Evolutionary conservation across 768 basidiomycete genomes (phyloP), one percentile per base, ranked within the genome.

Genomic region (Lentinula guzmanii): DNA sequence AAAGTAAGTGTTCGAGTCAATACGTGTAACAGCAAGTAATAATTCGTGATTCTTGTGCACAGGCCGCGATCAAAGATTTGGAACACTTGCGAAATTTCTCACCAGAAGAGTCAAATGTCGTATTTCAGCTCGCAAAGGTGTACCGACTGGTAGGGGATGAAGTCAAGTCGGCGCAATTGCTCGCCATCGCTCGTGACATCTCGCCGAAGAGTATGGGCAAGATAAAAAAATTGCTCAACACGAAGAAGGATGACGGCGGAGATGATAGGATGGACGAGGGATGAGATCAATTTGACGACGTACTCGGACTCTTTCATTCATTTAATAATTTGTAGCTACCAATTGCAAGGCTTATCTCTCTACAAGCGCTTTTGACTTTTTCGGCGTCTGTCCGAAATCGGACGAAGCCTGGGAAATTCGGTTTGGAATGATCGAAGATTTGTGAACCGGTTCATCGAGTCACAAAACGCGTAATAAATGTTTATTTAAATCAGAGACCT

Each of bases 71-170:
- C 48, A 72, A 81, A 63, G 92, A 95, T 72, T 81, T 98, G 70
- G 87, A 93, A 74, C 77, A 79, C 63, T 83, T 99, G 57, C 83
- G 87, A 66, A 86, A 85, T 71, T 78, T 85, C 64, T 91, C 95
- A 39, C 96, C 96, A 6, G 93, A 95, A 70, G 97, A 99, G 78
- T 90, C 95, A 58, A 98, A 98, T 76, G 91, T 98, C 61, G 86
- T 95, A 62, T 97, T 97, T 83, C 89, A 98, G 74, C 85, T 99
- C 16, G 97, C 95, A 31, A 91, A 90, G 76, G 88, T 90, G 62
- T 98, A 97, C 70, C 86, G 92, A 52, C 79, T 91, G 66, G 75
- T 90, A 60, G 93, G 93, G 39, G 81, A 93, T 73, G 84, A 85
- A 65, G 79, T 83, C 18, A 88, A 91, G 73, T 87, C 93, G 53